These are phyloP conservation scores for Chytridium lagenaria DNA, from an alignment of 371 early-diverging fungal genomes.

Conservation along the genomic window DNA sequence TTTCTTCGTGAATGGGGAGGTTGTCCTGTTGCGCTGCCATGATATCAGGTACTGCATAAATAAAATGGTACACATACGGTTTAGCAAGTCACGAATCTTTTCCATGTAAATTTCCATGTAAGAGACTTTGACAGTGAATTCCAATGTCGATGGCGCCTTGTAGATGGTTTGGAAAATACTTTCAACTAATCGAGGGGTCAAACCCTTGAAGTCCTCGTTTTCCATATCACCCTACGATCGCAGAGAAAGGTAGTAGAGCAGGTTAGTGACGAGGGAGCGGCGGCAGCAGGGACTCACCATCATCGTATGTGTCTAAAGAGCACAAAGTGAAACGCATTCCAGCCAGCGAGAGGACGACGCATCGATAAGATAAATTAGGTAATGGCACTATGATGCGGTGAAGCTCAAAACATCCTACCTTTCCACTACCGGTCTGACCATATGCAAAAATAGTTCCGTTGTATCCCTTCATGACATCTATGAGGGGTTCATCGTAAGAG, in stretches of 20 bases:
- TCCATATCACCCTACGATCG: constrained; percentile 85
- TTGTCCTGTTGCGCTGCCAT: constrained; percentile 80
- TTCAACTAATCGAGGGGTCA: constrained; percentile 93
- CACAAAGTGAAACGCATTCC: background rate
- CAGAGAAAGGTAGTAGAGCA: no score
- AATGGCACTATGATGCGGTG: no score
- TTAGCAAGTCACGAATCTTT: constrained; percentile 94
- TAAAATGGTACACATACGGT: constrained; percentile 68
- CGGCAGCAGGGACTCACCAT: constrained; percentile 68
- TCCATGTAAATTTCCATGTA: constrained; percentile 99
- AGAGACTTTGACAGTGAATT: constrained; percentile 93
- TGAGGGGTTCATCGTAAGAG: background rate
- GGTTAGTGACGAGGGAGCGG: background rate
- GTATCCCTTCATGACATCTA: constrained; percentile 62
- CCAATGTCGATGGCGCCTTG: constrained; percentile 83
- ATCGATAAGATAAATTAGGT: no score
- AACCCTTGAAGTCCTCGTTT: constrained; percentile 85
- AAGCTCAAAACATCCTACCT: no score
- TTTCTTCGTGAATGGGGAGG: constrained; percentile 95
- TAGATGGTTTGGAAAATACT: constrained; percentile 86
- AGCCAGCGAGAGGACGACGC: no score
- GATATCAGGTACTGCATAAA: constrained; percentile 1
- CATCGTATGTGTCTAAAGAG: constrained; percentile 92
- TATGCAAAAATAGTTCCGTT: constrained; percentile 99
- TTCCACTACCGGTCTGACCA: constrained; percentile 98